A percentile compares a stretch with the other conserved stretches of the same genome.
These are phyloP conservation scores for Syzygium grande DNA, from an alignment of 345 rosid genomes.

Conservation along the genomic window DNA sequence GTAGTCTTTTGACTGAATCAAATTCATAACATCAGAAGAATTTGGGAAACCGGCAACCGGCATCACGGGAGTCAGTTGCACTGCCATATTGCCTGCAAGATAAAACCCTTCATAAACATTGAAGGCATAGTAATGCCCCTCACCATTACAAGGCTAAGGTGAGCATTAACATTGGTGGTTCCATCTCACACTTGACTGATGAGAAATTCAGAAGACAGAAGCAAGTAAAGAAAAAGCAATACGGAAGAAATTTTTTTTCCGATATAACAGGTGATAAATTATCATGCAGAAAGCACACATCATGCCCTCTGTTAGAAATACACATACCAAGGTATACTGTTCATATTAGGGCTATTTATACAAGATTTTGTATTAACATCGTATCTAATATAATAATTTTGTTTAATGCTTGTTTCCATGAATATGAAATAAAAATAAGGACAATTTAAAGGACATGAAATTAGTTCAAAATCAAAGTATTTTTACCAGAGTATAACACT, in stretches of 20 bases:
- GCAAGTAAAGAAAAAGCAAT: neutral
- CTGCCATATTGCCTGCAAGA: slow-evolving; percentile 42
- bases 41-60: slow-evolving; percentile 37
- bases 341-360: neutral
- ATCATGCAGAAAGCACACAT: neutral
- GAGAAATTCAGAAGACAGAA: neutral
- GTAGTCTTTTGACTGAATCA: slow-evolving; percentile 59
- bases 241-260: neutral
- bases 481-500: neutral
- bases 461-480: neutral
- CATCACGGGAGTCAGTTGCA: slow-evolving; percentile 50
- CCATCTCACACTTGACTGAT: neutral
- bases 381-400: neutral
- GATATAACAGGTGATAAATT: neutral
- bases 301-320: neutral
- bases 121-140: neutral
- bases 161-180: neutral
- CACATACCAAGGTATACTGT: neutral
- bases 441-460: neutral
- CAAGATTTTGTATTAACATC: neutral
- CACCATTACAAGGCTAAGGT: neutral
- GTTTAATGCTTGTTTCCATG: neutral
- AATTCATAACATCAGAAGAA: slow-evolving; percentile 58
- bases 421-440: neutral
- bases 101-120: neutral